A percentile compares a stretch with the other conserved stretches of the same genome.
Evolutionary conservation across 1,284 basidiomycete species (phyloP).

Genomic region (Irpex sp.): DNA sequence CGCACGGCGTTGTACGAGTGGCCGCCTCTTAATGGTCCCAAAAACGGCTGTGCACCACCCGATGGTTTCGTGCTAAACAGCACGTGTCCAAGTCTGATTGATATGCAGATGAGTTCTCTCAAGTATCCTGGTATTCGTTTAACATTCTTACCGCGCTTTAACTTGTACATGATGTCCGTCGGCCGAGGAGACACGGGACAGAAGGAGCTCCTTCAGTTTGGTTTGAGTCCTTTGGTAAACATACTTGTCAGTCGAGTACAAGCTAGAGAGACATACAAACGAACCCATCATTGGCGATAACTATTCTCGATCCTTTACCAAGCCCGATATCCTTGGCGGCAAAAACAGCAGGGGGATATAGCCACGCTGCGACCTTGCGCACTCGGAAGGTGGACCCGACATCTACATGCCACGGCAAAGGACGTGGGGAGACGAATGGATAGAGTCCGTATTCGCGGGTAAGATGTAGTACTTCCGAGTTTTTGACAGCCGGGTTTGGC

Average conservation of each 20-base stretch:
- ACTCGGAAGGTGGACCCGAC: slow-evolving; percentile 49
- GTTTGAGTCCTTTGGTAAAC: slow-evolving; percentile 9
- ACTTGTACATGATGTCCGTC: slow-evolving; percentile 17
- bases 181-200: slow-evolving; percentile 1
- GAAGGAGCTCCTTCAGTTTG: slow-evolving; percentile 16
- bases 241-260: neutral
- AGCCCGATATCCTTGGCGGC: slow-evolving; percentile 35
- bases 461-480: neutral
- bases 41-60: slow-evolving; percentile 34
- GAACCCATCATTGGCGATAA: slow-evolving; percentile 33
- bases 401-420: slow-evolving; percentile 45
- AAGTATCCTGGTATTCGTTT: slow-evolving; percentile 3
- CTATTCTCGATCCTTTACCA: slow-evolving; percentile 27
- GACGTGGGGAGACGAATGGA: slow-evolving; percentile 52
- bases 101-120: neutral
- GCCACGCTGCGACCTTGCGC: slow-evolving; percentile 40
- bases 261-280: slow-evolving; percentile 10
- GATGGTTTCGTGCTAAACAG: slow-evolving; percentile 39
- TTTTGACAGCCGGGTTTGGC: neutral
- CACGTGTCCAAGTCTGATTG: slow-evolving; percentile 53
- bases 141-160: slow-evolving; percentile 44
- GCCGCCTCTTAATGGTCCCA: slow-evolving; percentile 48
- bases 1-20: slow-evolving; percentile 40
- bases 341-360: slow-evolving; percentile 26
- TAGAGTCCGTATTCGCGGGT: slow-evolving; percentile 50